Evolutionary conservation across 495 filamentous ascomycete genomes (phyloP).

Genomic region (Podospora tetraspora): DNA sequence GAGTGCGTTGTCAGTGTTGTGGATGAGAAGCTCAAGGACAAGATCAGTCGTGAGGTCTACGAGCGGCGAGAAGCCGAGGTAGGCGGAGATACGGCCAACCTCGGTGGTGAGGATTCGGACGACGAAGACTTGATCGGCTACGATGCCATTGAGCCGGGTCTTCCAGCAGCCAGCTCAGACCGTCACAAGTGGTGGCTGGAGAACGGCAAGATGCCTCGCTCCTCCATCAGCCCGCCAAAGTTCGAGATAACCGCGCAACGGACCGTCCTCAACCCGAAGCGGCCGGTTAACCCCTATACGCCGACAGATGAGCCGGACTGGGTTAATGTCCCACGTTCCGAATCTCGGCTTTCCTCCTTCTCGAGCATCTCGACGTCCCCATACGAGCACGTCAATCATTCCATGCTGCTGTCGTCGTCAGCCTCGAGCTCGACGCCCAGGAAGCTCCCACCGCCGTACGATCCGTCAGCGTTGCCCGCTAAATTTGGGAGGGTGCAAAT

Average conservation of each 20-base stretch:
- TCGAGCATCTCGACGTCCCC: slow-evolving; percentile 42
- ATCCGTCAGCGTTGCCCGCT: slow-evolving; percentile 40
- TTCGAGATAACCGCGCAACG: slow-evolving; percentile 38
- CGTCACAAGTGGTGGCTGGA: slow-evolving; percentile 92
- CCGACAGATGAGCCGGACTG: slow-evolving; percentile 68
- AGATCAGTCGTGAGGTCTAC: slow-evolving; percentile 68
- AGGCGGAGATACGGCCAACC: slow-evolving; percentile 39
- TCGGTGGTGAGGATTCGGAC: slow-evolving; percentile 53
- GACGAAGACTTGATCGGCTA: slow-evolving; percentile 72
- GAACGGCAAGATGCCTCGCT: slow-evolving; percentile 72
- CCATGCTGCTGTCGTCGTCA: slow-evolving; percentile 39
- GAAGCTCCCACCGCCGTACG: slow-evolving; percentile 50
- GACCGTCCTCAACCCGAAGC: slow-evolving; percentile 60
- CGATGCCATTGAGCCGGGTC: slow-evolving; percentile 67
- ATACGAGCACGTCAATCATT: slow-evolving; percentile 45
- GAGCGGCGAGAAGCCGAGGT: slow-evolving; percentile 57
- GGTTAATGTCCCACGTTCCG: slow-evolving; percentile 54
- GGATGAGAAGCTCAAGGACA: slow-evolving; percentile 65
- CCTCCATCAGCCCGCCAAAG: slow-evolving; percentile 59
- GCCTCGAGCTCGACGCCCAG: slow-evolving; percentile 39
- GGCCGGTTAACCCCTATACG: slow-evolving; percentile 77
- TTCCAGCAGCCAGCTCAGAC: slow-evolving; percentile 89
- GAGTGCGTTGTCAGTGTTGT: slow-evolving; percentile 74
- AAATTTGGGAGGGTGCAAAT: slow-evolving; percentile 37
- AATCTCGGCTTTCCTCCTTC: slow-evolving; percentile 42